These are phyloP conservation scores for Elsinoe perseae DNA, from an alignment of 2,329 filamentous ascomycete species.

Conservation along the genomic window DNA sequence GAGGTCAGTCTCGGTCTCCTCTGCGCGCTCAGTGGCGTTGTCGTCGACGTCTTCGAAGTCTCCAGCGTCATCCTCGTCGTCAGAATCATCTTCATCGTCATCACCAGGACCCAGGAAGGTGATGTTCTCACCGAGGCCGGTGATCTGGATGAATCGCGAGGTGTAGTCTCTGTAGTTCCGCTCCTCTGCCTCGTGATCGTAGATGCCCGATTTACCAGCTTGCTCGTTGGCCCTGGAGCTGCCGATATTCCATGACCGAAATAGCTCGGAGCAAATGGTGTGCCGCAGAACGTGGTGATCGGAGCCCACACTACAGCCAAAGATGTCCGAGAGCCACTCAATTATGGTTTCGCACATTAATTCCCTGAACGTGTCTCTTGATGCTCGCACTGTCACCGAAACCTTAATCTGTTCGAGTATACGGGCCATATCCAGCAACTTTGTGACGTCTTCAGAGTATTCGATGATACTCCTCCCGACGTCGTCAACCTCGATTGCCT, in stretches of 20 bases:
- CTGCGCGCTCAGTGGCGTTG: conserved; percentile 37
- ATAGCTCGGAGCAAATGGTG: conserved; percentile 82
- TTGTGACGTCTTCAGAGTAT: conserved; percentile 62
- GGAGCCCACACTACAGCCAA: conserved; percentile 74
- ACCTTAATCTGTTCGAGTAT: conserved; percentile 93
- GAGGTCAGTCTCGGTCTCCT: conserved; percentile 27
- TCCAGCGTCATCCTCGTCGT: conserved; percentile 43
- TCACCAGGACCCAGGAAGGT: conserved; percentile 16
- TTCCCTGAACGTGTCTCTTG: conserved; percentile 90
- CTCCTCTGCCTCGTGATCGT: conserved; percentile 67
- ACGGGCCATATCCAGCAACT: conserved; percentile 68
- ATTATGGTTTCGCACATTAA: conserved; percentile 98
- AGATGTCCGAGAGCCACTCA: conserved; percentile 90
- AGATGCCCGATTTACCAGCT: conserved; percentile 69
- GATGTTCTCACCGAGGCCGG: conserved; percentile 8
- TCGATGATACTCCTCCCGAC: conserved; percentile 79
- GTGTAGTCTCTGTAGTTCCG: conserved; percentile 28
- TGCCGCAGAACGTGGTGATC: conserved; percentile 72
- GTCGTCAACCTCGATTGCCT: conserved; percentile 82
- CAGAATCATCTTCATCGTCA: conserved; percentile 29
- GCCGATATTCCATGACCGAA: conserved; percentile 78
- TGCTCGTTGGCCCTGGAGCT: conserved; percentile 73
- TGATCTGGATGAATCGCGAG: conserved; percentile 5
- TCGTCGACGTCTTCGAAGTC: conserved; percentile 39
- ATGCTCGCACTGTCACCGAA: conserved; percentile 87